These are phyloP conservation scores for Halenospora varia DNA, from an alignment of 495 filamentous ascomycete genomes.

Conservation along the genomic window DNA sequence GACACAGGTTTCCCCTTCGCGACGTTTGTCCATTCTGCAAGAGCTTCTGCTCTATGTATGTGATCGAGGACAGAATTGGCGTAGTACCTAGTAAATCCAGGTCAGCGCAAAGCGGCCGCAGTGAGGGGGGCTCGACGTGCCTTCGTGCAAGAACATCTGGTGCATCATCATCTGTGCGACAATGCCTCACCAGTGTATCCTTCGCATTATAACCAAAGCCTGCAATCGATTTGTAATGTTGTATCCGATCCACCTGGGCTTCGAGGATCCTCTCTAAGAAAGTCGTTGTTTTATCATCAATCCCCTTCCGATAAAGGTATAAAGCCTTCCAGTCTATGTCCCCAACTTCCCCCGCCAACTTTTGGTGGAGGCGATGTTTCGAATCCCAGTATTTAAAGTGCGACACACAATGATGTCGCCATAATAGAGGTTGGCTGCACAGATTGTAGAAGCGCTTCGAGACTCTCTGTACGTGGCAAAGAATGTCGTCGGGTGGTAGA, in stretches of 20 bases:
- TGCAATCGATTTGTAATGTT: constrained; percentile 64
- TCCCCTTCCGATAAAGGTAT: constrained; percentile 54
- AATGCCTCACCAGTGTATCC: constrained; percentile 71
- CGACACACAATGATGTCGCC: constrained; percentile 68
- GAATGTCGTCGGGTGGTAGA: constrained; percentile 49
- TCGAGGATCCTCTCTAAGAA: constrained; percentile 67
- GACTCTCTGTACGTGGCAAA: constrained; percentile 49
- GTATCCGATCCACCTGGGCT: constrained; percentile 62
- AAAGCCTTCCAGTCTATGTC: constrained; percentile 73
- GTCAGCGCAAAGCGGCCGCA: neutral
- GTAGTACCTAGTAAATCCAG: constrained; percentile 57
- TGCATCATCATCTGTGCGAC: constrained; percentile 47
- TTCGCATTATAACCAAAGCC: constrained; percentile 81
- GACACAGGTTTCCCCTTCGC: constrained; percentile 45
- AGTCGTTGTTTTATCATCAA: constrained; percentile 49
- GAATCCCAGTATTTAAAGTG: constrained; percentile 71
- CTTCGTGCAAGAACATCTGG: constrained; percentile 81
- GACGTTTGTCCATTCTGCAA: constrained; percentile 68
- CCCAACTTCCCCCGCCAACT: constrained; percentile 42
- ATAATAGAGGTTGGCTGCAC: constrained; percentile 67
- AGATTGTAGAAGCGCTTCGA: constrained; percentile 62
- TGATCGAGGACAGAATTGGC: constrained; percentile 65
- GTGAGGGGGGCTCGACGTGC: constrained; percentile 36
- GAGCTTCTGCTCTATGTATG: constrained; percentile 76
- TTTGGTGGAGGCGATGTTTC: constrained; percentile 57